Evolutionary conservation across 495 filamentous ascomycete genomes (phyloP), one percentile per base, ranked within the genome.

Genomic region (Aspergillus wentii): DNA sequence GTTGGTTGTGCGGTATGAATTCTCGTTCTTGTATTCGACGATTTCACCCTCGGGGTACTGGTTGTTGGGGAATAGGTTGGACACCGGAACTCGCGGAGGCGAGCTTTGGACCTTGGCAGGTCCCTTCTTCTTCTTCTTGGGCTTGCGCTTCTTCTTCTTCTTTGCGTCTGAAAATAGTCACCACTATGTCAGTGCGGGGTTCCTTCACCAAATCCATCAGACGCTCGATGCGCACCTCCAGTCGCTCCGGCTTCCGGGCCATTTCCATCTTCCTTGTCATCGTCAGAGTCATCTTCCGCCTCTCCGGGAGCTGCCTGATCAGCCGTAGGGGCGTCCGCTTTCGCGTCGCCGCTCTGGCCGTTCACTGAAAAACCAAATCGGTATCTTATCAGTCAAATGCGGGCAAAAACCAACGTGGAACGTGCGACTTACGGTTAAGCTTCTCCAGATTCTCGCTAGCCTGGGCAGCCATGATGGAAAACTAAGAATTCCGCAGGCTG

Each of bases 61-160:
- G 48, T 76, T 69, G 56, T 79, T 78, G 35, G 82, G 81, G 67
- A 89, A 94, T 17, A 95, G 75, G 44, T 79, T 75, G 37, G 83
- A 79, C 18, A 94, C 66, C 40, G 79, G 70, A 15, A 94, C 82
- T 22, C 85, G 76, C 0, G 88, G 87, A 15, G 88, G 88, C 19
- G 76, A 70, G 18, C 83, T 83, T 66, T 95, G 88, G 38, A 76
- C 69, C 15, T 83, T 86, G 14, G 81, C 78, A 13, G 56, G 61
- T 6, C 66, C 59, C 64, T 72, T 77, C 69, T 83, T 83, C 76
- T 82, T 84, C 66, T 78, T 83, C 74, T 82, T 88, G 41, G 71
- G 68, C 60, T 75, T 75, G 72, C 79, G 86, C 71, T 84, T 85
- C 71, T 88, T 88, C 72, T 83, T 90, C 68, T 87, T 87, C 68